A percentile compares a stretch with the other conserved stretches of the same genome.
Evolutionary conservation across 78 protist genomes (phyloP).

Genomic region (Dictyostelium brefeldianum): DNA sequence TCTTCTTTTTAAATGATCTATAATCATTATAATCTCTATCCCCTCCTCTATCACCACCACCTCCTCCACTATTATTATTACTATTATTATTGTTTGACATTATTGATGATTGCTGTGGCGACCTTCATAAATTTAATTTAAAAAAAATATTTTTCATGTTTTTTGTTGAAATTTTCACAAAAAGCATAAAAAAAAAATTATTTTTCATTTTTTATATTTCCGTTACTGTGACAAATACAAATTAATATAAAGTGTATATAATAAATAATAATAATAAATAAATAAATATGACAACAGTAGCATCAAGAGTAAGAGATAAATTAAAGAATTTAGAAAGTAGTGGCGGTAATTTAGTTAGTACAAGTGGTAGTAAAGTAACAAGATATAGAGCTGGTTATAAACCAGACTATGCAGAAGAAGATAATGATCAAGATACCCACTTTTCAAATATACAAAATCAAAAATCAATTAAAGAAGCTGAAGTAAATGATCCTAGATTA

Average conservation of each 20-base stretch:
- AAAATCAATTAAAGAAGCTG: conserved; percentile 25
- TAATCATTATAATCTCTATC: background rate
- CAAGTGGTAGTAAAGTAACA: background rate
- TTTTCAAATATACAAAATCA: background rate
- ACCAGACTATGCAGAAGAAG: conserved; percentile 52
- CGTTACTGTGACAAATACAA: too few species aligned
- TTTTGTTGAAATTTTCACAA: too few species aligned
- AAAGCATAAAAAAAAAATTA: background rate
- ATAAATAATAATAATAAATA: too few species aligned
- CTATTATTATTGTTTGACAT: too few species aligned
- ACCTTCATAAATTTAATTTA: too few species aligned
- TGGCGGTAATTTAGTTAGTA: conserved; percentile 19
- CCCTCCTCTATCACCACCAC: too few species aligned
- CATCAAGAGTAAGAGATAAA: conserved; percentile 30
- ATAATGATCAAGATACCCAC: background rate
- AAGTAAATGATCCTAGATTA: conserved; percentile 33
- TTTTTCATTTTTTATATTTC: conserved; percentile 1
- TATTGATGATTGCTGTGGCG: too few species aligned
- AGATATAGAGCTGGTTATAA: conserved; percentile 70
- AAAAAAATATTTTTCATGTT: too few species aligned
- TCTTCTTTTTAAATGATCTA: conserved; percentile 18
- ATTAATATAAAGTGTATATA: background rate
- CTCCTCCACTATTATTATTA: too few species aligned
- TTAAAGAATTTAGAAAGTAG: conserved; percentile 14
- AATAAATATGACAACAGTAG: background rate